These are phyloP conservation scores for Alternaria solani DNA, from an alignment of 2,329 filamentous ascomycete species.

Conservation along the genomic window DNA sequence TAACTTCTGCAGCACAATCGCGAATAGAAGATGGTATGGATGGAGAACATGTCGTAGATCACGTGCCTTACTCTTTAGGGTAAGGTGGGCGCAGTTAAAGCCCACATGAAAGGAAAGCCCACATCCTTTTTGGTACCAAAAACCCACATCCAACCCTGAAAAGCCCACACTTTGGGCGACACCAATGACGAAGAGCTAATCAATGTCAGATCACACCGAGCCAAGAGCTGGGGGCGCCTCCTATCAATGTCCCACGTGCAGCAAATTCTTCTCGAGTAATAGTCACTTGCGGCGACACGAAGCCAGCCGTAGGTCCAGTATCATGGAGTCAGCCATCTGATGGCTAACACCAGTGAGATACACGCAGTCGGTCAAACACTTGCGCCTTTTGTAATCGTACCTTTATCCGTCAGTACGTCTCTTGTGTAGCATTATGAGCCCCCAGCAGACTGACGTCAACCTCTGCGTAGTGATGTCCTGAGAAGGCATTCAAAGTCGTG, in stretches of 20 bases:
- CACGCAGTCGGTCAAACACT: background rate
- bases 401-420: constrained; percentile 1
- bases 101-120: constrained; percentile 20
- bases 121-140: background rate
- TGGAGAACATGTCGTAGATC: background rate
- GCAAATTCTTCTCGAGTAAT: background rate
- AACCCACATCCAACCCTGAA: background rate
- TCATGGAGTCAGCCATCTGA: background rate
- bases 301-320: background rate
- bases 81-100: constrained; percentile 9
- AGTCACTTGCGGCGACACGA: background rate
- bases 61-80: constrained; percentile 5
- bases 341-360: background rate
- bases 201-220: background rate
- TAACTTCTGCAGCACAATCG: background rate
- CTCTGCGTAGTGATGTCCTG: constrained; percentile 2
- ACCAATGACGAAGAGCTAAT: background rate
- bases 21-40: background rate
- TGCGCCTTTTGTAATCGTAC: background rate
- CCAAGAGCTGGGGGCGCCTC: background rate
- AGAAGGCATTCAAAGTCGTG: constrained; percentile 12
- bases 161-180: background rate
- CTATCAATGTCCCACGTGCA: background rate
- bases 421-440: background rate
- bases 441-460: background rate